Percentiles rank a stretch among this genome's conserved stretches.
phyloP scores from a whole-genome alignment of 1,139 yeast genomes.

The Debaryomyces singareniensis region DNA sequence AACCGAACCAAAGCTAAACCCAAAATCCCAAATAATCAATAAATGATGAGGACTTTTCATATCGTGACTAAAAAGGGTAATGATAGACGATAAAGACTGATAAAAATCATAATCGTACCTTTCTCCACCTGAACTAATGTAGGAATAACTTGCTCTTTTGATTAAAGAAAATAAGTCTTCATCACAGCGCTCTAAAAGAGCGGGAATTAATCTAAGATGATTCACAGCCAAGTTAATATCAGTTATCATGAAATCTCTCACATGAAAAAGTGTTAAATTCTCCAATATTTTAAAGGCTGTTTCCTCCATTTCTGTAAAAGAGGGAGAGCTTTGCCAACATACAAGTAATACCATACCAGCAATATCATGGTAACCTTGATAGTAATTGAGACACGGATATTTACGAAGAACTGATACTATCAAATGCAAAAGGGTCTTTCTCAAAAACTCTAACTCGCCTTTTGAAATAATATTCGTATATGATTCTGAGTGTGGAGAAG shows the following conservation, averaged over 20 bases:
- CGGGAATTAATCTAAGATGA: conserved; percentile 62
- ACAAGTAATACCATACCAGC: conserved; percentile 64
- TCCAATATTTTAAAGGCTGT: conserved; percentile 48
- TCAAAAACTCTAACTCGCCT: conserved; percentile 27
- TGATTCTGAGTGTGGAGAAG: conserved; percentile 16
- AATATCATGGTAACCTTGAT: conserved; percentile 91
- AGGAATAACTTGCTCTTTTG: conserved; percentile 28
- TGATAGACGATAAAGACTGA: conserved; percentile 63
- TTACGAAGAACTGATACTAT: conserved; percentile 53
- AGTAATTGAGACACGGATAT: conserved; percentile 63
- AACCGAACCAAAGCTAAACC: conserved; percentile 43
- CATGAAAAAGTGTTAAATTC: conserved; percentile 50
- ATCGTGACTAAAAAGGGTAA: conserved; percentile 80
- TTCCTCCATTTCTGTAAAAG: conserved; percentile 20
- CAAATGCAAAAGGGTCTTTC: conserved; percentile 38
- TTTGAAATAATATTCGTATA: conserved; percentile 29
- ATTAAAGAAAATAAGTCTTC: conserved; percentile 43
- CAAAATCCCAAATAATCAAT: conserved; percentile 56
- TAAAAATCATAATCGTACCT: conserved; percentile 42
- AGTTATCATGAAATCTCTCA: conserved; percentile 83
- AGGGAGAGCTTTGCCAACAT: conserved; percentile 23
- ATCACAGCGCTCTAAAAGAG: conserved; percentile 48
- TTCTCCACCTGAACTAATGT: conserved; percentile 20
- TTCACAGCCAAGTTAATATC: conserved; percentile 59
- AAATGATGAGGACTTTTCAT: conserved; percentile 43